A percentile compares a stretch with the other conserved stretches of the same genome.
These are phyloP conservation scores for Amauroascus verrucosus DNA, from an alignment of 2,329 filamentous ascomycete genomes.

Conservation along the genomic window DNA sequence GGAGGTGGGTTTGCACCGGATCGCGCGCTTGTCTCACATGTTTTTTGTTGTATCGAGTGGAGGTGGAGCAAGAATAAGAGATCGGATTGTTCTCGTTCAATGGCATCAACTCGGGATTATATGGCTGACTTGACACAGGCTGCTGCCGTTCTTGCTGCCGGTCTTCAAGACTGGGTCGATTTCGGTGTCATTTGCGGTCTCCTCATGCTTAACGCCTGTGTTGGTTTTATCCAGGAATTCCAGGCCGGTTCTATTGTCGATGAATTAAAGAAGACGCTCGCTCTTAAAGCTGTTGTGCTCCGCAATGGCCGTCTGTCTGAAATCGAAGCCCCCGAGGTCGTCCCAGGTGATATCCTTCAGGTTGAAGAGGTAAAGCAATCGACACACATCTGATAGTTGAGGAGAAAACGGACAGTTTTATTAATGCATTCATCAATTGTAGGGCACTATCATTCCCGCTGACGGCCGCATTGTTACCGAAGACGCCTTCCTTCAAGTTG, in stretches of 20 bases:
- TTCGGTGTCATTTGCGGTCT: conserved; percentile 83
- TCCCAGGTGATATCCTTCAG: conserved; percentile 81
- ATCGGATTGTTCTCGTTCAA: no score
- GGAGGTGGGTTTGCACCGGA: conserved; percentile 52
- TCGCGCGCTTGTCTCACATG: not conserved
- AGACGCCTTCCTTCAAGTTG: conserved; percentile 75
- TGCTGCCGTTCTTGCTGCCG: conserved; percentile 69
- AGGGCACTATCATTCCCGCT: conserved; percentile 78
- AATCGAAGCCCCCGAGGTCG: conserved; percentile 71
- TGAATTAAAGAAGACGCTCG: conserved; percentile 80
- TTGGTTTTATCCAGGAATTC: conserved; percentile 83
- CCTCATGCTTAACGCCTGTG: conserved; percentile 70
- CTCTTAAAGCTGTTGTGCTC: conserved; percentile 76
- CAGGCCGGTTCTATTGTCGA: conserved; percentile 86
- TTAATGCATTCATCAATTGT: not conserved
- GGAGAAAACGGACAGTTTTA: conserved; percentile 3
- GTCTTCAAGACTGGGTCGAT: conserved; percentile 83
- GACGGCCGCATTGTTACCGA: conserved; percentile 79
- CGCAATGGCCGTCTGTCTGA: conserved; percentile 70
- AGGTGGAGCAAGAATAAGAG: no score
- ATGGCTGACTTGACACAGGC: conserved; percentile 36
- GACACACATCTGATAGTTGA: not conserved
- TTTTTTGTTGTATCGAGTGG: no score
- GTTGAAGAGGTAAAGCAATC: conserved; percentile 57
- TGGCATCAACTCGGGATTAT: conserved; percentile 3